Evolutionary conservation across 768 basidiomycete genomes (phyloP).

Genomic region (Gyrodon lividus): DNA sequence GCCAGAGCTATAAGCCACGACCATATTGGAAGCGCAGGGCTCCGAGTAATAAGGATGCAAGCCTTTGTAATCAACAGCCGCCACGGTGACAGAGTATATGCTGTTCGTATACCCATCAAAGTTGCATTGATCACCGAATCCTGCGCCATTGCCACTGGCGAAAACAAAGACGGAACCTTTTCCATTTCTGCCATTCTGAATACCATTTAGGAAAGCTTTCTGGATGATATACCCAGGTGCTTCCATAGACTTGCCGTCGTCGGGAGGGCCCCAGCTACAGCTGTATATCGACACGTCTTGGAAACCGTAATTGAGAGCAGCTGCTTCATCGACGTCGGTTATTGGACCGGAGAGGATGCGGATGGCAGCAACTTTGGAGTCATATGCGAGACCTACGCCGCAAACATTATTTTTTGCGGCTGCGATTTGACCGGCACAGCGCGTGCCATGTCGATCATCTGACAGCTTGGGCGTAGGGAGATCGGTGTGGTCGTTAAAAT

Average conservation of each 20-base stretch:
- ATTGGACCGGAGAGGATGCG: conserved; percentile 95
- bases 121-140: conserved; percentile 93
- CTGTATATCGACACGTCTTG: conserved; percentile 91
- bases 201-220: conserved; percentile 92
- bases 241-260: conserved; percentile 94
- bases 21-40: conserved; percentile 95
- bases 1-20: conserved; percentile 95
- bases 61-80: conserved; percentile 92
- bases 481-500: conserved; percentile 91
- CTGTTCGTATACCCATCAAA: conserved; percentile 99
- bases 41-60: conserved; percentile 97
- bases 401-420: conserved; percentile 92
- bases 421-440: conserved; percentile 96
- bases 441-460: conserved; percentile 96
- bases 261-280: conserved; percentile 98
- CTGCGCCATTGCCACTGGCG: conserved; percentile 95
- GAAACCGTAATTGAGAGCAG: conserved; percentile 91
- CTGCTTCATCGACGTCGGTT: conserved; percentile 93
- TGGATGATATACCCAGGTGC: conserved; percentile 87
- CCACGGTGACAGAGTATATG: conserved; percentile 93
- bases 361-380: conserved; percentile 88
- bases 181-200: conserved; percentile 84
- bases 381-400: conserved; percentile 91
- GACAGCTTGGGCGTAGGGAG: conserved; percentile 84
- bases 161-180: conserved; percentile 96